Conservation (phyloP, 352 stramenopile species). For the Phytophthora syringae region DNA sequence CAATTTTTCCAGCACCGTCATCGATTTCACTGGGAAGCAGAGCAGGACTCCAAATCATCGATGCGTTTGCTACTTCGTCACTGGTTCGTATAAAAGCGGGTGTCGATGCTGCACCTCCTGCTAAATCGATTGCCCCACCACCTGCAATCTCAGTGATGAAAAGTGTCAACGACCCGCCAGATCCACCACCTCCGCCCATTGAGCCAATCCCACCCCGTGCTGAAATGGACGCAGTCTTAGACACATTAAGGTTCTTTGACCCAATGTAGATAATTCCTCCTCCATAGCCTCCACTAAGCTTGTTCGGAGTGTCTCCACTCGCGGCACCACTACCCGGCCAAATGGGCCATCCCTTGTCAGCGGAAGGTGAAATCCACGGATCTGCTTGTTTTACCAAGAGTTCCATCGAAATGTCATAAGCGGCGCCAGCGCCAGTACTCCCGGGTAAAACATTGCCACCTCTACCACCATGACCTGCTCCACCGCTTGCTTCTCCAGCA, state of each 20-base stretch:
- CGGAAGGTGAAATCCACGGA: conserved; percentile 11
- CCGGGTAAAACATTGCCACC: conserved; percentile 68
- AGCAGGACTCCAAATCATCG: conserved; percentile 44
- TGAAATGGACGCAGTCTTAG: conserved; percentile 50
- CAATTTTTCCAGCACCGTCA: conserved; percentile 40
- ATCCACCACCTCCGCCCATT: conserved; percentile 73
- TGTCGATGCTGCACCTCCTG: conserved; percentile 50
- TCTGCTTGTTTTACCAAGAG: conserved; percentile 18
- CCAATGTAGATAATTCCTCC: conserved; percentile 79
- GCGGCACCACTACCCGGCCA: conserved; percentile 73
- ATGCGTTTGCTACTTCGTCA: conserved; percentile 15
- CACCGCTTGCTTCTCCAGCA: conserved; percentile 57
- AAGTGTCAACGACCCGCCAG: conserved; percentile 69
- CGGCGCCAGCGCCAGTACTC: conserved; percentile 48
- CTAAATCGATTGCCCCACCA: conserved; percentile 60
- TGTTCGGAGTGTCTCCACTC: conserved; percentile 55
- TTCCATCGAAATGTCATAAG: conserved; percentile 48
- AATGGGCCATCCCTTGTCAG: conserved; percentile 52
- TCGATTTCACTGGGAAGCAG: conserved; percentile 9
- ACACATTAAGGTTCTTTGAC: conserved; percentile 55
- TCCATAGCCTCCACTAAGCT: conserved; percentile 67
- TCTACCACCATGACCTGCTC: conserved; percentile 69
- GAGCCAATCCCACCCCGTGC: conserved; percentile 58
- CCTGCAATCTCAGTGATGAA: conserved; percentile 68
- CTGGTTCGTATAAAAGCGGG: conserved; percentile 4